Conservation (phyloP, 192 early-diverging fungal genomes). For the Backusella westeae region DNA sequence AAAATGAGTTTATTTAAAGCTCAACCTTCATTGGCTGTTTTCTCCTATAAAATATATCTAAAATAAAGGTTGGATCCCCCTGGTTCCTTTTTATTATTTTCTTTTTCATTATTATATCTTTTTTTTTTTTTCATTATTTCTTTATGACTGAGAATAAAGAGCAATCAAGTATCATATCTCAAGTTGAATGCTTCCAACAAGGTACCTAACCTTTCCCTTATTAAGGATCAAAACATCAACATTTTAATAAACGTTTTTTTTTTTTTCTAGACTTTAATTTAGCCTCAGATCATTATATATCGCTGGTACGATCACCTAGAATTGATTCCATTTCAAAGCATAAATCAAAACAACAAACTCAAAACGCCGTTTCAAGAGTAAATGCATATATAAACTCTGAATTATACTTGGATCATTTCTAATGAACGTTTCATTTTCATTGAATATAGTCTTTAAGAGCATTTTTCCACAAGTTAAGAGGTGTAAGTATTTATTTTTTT, state of each 20-base stretch:
- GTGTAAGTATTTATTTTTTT: background rate
- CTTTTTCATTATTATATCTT: background rate
- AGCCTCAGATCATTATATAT: background rate
- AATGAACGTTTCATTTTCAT: background rate
- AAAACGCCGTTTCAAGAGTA: background rate
- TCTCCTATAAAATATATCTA: background rate
- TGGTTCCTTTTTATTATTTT: background rate
- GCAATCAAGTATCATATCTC: background rate
- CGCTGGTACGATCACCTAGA: constrained; percentile 10
- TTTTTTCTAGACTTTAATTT: background rate
- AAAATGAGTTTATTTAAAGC: background rate
- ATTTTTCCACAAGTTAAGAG: constrained; percentile 5
- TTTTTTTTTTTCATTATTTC: background rate
- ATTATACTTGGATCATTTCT: too few species aligned
- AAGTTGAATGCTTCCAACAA: constrained; percentile 1
- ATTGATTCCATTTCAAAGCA: background rate
- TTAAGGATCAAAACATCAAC: too few species aligned
- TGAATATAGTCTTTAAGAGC: background rate
- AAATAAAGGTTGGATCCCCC: background rate
- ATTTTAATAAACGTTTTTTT: too few species aligned
- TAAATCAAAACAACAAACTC: background rate
- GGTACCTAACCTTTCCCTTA: background rate
- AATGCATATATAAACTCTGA: background rate
- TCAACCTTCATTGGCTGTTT: background rate
- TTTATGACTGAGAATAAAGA: background rate